Evolutionary conservation across 345 rosid species (phyloP).

Genomic region (Psidium friedrichsthalianum): DNA sequence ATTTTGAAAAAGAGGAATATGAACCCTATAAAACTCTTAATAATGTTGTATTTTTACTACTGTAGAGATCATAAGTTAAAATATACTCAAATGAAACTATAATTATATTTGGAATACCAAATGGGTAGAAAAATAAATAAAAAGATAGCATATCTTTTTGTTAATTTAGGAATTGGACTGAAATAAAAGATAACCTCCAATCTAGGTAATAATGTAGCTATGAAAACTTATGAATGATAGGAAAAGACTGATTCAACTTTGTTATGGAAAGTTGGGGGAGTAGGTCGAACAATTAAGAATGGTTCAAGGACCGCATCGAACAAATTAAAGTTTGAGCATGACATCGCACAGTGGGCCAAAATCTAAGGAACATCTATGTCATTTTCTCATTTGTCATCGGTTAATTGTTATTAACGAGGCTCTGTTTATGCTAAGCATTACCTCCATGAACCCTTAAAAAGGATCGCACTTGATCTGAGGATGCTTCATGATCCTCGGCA

Average conservation of each 20-base stretch:
- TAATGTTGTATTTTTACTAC: background rate
- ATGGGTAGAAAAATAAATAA: background rate
- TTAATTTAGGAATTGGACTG: background rate
- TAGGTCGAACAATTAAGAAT: background rate
- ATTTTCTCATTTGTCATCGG: background rate
- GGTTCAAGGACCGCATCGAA: accelerated
- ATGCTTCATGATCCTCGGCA: background rate
- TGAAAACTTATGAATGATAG: background rate
- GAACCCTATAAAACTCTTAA: background rate
- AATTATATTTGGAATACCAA: background rate
- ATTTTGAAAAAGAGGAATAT: background rate
- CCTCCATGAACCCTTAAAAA: background rate
- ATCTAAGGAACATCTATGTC: background rate
- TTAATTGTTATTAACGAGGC: background rate
- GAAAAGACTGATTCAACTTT: background rate
- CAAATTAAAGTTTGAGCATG: background rate
- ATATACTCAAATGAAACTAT: background rate
- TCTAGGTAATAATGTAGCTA: background rate
- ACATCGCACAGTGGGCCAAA: background rate
- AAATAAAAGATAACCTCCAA: background rate
- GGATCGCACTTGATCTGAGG: background rate
- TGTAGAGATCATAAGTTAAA: background rate
- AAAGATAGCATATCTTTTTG: background rate
- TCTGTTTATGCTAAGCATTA: background rate
- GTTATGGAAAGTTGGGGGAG: background rate